Conservation (phyloP, 352 stramenopile species). For the Globisporangium cederbergense region DNA sequence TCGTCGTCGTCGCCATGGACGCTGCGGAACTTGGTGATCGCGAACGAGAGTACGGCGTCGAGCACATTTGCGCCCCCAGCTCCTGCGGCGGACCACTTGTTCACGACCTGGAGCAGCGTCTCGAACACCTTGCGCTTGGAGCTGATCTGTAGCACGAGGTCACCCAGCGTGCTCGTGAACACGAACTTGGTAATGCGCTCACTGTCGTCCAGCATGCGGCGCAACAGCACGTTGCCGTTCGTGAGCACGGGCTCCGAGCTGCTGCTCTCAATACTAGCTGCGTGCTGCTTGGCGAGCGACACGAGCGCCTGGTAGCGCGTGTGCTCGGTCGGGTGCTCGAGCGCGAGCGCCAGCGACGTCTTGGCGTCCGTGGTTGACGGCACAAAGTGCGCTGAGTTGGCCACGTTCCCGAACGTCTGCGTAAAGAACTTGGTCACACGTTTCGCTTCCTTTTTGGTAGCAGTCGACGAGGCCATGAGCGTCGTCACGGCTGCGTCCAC, state of each 20-base stretch:
- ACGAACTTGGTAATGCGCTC: constrained; percentile 65
- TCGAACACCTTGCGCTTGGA: constrained; percentile 54
- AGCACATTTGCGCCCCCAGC: constrained; percentile 26
- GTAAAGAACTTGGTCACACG: constrained; percentile 58
- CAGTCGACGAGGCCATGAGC: constrained; percentile 21
- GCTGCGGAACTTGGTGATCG: constrained; percentile 38
- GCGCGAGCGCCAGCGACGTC: constrained; percentile 68
- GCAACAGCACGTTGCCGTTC: constrained; percentile 55
- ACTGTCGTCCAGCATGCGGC: constrained; percentile 75
- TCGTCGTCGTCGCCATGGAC: constrained; percentile 32
- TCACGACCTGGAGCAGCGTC: constrained; percentile 42
- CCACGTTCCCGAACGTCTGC: constrained; percentile 62
- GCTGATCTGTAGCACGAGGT: constrained; percentile 52
- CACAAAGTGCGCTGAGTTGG: constrained; percentile 79
- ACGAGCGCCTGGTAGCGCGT: constrained; percentile 75
- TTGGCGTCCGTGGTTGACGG: constrained; percentile 53
- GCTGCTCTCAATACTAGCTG: background rate
- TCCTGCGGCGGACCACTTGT: constrained; percentile 36
- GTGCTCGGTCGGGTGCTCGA: constrained; percentile 74
- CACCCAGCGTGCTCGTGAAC: constrained; percentile 40
- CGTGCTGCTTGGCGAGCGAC: constrained; percentile 54
- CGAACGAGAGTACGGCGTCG: constrained; percentile 45
- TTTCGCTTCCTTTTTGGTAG: constrained; percentile 49
- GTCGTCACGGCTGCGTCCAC: constrained; percentile 41
- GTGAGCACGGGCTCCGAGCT: constrained; percentile 34